Percentiles rank a stretch among this genome's conserved stretches.
Evolutionary conservation across 192 early-diverging fungal species (phyloP).

Genomic region (Rhizophagus clarus): DNA sequence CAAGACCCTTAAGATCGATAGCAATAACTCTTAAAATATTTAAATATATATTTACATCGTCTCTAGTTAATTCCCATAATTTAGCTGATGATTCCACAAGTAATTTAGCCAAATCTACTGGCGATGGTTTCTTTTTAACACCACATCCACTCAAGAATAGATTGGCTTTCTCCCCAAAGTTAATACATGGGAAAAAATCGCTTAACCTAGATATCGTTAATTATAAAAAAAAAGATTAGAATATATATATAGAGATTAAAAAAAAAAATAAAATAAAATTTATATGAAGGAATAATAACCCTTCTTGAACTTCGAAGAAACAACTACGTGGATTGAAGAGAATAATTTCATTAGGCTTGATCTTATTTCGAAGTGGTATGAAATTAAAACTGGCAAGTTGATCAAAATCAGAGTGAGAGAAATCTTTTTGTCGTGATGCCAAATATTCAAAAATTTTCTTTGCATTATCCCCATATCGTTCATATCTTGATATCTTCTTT

Average conservation of each 20-base stretch:
- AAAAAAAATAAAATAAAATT: too few species aligned
- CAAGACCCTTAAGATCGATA: slow-evolving; percentile 50
- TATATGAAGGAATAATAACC: too few species aligned
- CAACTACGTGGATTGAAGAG: background rate
- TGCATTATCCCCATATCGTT: slow-evolving; percentile 42
- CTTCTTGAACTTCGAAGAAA: slow-evolving; percentile 3
- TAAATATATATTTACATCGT: slow-evolving; percentile 63
- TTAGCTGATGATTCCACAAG: slow-evolving; percentile 60
- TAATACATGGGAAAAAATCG: slow-evolving; percentile 61
- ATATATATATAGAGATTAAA: background rate
- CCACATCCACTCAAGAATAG: slow-evolving; percentile 82
- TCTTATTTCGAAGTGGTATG: slow-evolving; percentile 55
- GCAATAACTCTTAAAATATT: slow-evolving; percentile 74
- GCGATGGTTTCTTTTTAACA: slow-evolving; percentile 78
- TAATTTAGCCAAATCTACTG: slow-evolving; percentile 67
- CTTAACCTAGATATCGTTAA: slow-evolving; percentile 39
- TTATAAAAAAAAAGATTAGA: slow-evolving; percentile 31
- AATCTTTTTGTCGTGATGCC: slow-evolving; percentile 60
- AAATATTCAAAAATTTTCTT: slow-evolving; percentile 68
- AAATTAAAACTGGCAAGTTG: slow-evolving; percentile 54
- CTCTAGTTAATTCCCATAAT: slow-evolving; percentile 54
- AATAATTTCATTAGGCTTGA: background rate
- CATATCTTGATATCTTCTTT: slow-evolving; percentile 27
- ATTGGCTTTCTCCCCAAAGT: slow-evolving; percentile 76
- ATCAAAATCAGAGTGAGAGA: slow-evolving; percentile 56